Conservation (phyloP, 1,284 basidiomycete species). For the Xanthoconium separans region DNA sequence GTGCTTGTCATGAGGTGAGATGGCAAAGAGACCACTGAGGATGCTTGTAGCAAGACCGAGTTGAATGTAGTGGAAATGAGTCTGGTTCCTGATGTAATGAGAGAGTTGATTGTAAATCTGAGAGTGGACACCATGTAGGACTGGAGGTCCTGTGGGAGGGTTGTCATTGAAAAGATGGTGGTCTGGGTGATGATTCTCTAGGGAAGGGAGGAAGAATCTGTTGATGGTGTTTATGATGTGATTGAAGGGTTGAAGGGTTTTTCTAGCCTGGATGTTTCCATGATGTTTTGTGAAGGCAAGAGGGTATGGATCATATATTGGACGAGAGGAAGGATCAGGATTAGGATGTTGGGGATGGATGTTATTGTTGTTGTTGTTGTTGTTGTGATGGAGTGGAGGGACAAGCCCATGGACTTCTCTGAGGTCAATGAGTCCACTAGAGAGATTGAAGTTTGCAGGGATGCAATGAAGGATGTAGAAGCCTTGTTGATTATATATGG, state of each 20-base stretch:
- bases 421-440: not conserved
- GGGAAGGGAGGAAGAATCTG: not conserved
- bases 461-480: not conserved
- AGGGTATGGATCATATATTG: no score
- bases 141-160: not conserved
- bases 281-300: no score
- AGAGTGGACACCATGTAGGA: not conserved
- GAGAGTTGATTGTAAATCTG: conserved; percentile 5
- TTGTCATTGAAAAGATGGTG: not conserved
- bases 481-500: not conserved
- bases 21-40: not conserved
- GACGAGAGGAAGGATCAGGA: no score
- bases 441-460: not conserved
- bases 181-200: not conserved
- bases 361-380: no score
- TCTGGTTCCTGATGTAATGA: not conserved
- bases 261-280: no score
- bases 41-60: conserved; percentile 3
- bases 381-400: not conserved
- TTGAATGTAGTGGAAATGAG: conserved; percentile 5
- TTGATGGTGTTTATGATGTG: no score
- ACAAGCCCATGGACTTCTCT: not conserved
- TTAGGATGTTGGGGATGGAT: no score
- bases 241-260: no score
- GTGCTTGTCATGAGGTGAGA: accelerated